Percentiles rank a stretch among this genome's conserved stretches.
phyloP scores from a whole-genome alignment of 352 stramenopile species.

The Pythium insidiosum region DNA sequence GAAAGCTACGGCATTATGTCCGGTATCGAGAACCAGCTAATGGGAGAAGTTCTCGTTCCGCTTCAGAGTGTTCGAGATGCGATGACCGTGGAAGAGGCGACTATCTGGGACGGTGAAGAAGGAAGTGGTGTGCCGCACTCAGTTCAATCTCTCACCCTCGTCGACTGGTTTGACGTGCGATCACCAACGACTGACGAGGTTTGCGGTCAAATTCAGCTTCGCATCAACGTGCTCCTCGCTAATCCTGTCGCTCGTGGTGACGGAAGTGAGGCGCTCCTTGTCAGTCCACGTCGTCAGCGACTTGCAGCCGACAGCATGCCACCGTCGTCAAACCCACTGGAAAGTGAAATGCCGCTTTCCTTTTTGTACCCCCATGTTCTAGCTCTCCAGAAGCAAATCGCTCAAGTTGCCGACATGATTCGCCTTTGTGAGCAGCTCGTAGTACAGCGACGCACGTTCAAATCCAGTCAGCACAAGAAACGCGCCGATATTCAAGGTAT shows the following conservation, averaged over 20 bases:
- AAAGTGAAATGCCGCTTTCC: slow-evolving; percentile 52
- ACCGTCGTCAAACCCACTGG: slow-evolving; percentile 26
- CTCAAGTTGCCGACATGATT: slow-evolving; percentile 59
- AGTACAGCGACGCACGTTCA: slow-evolving; percentile 74
- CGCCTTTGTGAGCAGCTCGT: slow-evolving; percentile 52
- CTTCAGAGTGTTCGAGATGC: slow-evolving; percentile 55
- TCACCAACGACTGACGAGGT: slow-evolving; percentile 47
- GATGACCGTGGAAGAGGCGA: slow-evolving; percentile 55
- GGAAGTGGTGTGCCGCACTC: slow-evolving; percentile 23
- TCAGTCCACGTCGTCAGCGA: slow-evolving; percentile 28
- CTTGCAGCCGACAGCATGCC: slow-evolving; percentile 32
- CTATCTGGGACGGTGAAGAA: slow-evolving; percentile 20
- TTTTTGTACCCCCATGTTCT: slow-evolving; percentile 73
- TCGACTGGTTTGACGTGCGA: slow-evolving; percentile 76
- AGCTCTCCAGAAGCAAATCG: slow-evolving; percentile 53
- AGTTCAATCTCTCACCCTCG: slow-evolving; percentile 56
- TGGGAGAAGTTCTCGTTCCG: slow-evolving; percentile 66
- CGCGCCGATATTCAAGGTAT: slow-evolving; percentile 73
- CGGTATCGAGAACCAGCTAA: slow-evolving; percentile 60
- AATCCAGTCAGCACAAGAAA: slow-evolving; percentile 78
- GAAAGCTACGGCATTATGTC: slow-evolving; percentile 75
- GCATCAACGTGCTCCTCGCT: slow-evolving; percentile 57
- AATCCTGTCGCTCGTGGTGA: slow-evolving; percentile 28
- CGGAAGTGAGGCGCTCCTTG: slow-evolving; percentile 14
- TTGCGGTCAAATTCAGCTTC: slow-evolving; percentile 66